These are phyloP conservation scores for Bacterosira constricta DNA, from an alignment of 108 stramenopile genomes.

Conservation along the genomic window DNA sequence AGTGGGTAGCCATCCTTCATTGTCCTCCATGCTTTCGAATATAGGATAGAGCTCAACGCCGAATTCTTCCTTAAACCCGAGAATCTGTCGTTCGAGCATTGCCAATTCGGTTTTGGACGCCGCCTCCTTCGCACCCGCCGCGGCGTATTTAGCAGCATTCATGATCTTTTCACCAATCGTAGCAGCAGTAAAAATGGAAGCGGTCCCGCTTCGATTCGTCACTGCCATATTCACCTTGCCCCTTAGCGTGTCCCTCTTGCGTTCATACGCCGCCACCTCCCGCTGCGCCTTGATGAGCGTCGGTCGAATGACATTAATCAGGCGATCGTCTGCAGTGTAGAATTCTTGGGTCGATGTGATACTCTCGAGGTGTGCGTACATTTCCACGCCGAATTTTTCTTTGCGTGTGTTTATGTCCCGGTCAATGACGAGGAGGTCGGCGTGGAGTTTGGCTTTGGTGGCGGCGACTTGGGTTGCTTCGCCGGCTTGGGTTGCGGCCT, in stretches of 20 bases:
- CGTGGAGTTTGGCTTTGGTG: constrained; percentile 65
- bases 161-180: constrained; percentile 63
- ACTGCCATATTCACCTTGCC: constrained; percentile 63
- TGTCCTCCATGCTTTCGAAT: constrained; percentile 73
- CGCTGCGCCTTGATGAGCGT: constrained; percentile 69
- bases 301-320: constrained; percentile 68
- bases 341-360: constrained; percentile 71
- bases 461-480: constrained; percentile 58
- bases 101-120: constrained; percentile 73
- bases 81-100: constrained; percentile 61
- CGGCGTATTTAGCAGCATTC: constrained; percentile 73
- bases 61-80: constrained; percentile 77
- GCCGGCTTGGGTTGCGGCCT: constrained; percentile 51
- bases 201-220: constrained; percentile 51
- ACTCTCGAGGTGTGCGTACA: constrained; percentile 77
- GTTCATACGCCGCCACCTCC: constrained; percentile 76
- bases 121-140: constrained; percentile 66
- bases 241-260: constrained; percentile 59
- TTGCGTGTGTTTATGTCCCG: constrained; percentile 66
- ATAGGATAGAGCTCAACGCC: constrained; percentile 63
- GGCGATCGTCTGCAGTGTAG: constrained; percentile 66
- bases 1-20: constrained; percentile 76
- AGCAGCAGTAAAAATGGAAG: constrained; percentile 63
- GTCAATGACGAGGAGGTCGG: constrained; percentile 78
- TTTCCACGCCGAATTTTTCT: constrained; percentile 76